Evolutionary conservation across 345 rosid genomes (phyloP).

Genomic region (Garcia nutans): DNA sequence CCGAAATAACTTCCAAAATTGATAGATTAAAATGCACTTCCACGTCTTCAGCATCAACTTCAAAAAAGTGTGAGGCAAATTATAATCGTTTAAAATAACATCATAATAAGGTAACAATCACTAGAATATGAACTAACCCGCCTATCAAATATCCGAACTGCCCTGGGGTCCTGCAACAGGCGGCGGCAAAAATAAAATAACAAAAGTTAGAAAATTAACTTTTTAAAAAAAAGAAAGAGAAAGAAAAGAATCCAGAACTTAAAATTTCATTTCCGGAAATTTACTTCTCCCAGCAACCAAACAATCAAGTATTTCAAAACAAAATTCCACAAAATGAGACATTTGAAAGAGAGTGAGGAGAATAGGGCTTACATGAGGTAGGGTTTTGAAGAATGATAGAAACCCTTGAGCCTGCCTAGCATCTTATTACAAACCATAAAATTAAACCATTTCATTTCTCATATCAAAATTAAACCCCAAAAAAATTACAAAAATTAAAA

Average conservation of each 20-base stretch:
- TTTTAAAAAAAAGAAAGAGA: too few relatives aligned
- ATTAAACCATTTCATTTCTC: constrained; percentile 17
- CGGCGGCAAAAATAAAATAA: background rate
- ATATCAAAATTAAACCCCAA: constrained; percentile 9
- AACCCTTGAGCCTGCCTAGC: constrained; percentile 97
- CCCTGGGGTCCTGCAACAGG: constrained; percentile 68
- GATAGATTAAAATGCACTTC: background rate
- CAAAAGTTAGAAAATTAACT: constrained; percentile 2
- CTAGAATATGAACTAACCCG: constrained; percentile 55
- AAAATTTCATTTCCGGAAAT: background rate
- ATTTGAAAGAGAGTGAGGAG: constrained; percentile 2
- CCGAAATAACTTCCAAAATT: background rate
- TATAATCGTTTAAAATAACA: constrained; percentile 1
- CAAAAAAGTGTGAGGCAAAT: background rate
- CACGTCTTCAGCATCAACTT: background rate
- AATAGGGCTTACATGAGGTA: constrained; percentile 58
- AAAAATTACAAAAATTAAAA: background rate
- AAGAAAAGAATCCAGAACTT: background rate
- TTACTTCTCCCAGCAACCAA: constrained; percentile 4
- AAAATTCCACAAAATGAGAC: background rate
- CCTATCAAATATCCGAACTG: constrained; percentile 86
- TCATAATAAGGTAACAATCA: background rate
- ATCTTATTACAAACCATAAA: constrained; percentile 38
- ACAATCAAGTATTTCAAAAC: background rate
- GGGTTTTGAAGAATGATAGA: constrained; percentile 89